Evolutionary conservation across 139 green algal genomes (phyloP), one percentile per base, ranked within the genome.

Genomic region (Raphidocelis subcapitata): DNA sequence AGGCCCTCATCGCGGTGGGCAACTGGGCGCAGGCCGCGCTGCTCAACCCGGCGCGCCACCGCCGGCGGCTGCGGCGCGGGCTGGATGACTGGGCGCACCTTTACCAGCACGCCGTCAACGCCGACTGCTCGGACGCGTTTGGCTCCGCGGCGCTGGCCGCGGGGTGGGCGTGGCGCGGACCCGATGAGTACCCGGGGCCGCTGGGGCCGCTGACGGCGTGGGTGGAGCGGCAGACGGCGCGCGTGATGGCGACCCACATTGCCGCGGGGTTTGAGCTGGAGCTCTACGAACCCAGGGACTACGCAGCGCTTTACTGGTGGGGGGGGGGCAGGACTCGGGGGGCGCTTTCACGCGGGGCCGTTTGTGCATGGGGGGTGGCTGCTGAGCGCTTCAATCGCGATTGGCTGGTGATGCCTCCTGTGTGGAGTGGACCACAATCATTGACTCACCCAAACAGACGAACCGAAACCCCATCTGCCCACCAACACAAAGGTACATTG

Each of bases 81-180:
- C 51, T 95, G 56, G 87, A 94, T 54, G 92, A 97, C 77, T 95
- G 90, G 91, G 67, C 46, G 59, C 84, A 94, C 77, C 82, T 96
- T 56, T 80, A 84, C 65, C 79, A 94, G 61, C 91, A 96, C 62
- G 91, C 82, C 1, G 35, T 84, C 23, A 90, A 89, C 21, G 90
- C 89, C 0, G 91, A 94, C 36, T 60, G 36, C 16, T 61, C 36
- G 23, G 54, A 71, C 0, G 68, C 18, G 12, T 76, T 92, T 20
- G 12, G 35, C 4, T 65, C 65, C 2, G 87, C 70, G 62, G 72
- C 83, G 69, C 28, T 37, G 20, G 46, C 51, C 26, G 49, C 60
- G 15, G 78, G 80, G 21, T 87, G 74, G 71, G 31, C 26, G 14
- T 91, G 81, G 81, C 1, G 44, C 32, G 47, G 46, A 14, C 21